phyloP scores from a whole-genome alignment of 208 protist species.

The Crithidia bombi region DNA sequence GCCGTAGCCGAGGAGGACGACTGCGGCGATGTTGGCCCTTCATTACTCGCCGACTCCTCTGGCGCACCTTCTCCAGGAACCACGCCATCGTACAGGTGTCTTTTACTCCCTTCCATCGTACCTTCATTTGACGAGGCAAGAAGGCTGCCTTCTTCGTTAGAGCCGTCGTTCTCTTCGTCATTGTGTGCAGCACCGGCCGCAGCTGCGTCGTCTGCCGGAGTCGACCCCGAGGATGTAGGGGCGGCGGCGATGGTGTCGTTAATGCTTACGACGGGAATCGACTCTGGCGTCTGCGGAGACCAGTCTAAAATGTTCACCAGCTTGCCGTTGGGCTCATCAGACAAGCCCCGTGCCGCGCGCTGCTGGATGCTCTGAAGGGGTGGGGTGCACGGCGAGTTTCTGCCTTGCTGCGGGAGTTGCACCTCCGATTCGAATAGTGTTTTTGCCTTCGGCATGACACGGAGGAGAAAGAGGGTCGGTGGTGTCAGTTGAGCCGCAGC shows the following conservation, averaged over 20 bases:
- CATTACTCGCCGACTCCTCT: background rate
- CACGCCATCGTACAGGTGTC: too few species aligned
- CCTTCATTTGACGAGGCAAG: background rate
- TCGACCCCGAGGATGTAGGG: background rate
- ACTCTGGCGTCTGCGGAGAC: constrained; percentile 38
- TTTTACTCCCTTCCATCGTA: background rate
- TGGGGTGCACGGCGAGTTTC: constrained; percentile 22
- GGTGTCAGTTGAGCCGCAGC: too few species aligned
- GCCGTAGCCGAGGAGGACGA: background rate
- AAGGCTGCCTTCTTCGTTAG: background rate
- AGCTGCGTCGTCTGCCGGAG: background rate
- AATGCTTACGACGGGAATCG: constrained; percentile 15
- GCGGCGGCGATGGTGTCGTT: background rate
- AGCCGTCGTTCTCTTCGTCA: background rate
- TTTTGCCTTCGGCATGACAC: constrained; percentile 5
- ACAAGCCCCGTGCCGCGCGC: background rate
- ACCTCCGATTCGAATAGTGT: constrained; percentile 2
- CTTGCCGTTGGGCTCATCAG: background rate
- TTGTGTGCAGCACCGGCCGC: background rate
- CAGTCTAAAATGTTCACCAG: constrained; percentile 20
- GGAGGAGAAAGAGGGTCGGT: too few species aligned
- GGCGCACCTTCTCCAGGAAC: background rate
- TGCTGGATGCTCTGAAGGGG: constrained; percentile 8
- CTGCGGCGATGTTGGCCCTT: background rate
- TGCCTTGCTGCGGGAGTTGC: constrained; percentile 3